Conservation (phyloP, 345 rosid species). For the Viola odorata region DNA sequence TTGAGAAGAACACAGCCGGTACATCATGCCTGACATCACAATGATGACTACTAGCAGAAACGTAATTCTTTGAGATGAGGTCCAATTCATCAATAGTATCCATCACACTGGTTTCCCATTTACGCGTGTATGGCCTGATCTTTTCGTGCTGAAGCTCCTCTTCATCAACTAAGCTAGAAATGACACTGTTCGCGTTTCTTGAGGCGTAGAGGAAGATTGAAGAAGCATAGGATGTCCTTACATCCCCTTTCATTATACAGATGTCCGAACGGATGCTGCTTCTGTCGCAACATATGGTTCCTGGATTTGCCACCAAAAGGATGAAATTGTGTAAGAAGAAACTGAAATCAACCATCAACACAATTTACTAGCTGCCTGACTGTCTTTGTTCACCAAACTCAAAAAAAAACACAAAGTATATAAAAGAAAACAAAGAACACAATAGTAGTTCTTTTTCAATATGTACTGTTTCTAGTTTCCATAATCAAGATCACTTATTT, state of each 20-base stretch:
- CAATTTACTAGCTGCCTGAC: background rate
- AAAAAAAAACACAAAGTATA: background rate
- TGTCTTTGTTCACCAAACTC: background rate
- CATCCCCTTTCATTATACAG: constrained; percentile 74
- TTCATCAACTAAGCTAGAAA: constrained; percentile 13
- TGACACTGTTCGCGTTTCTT: constrained; percentile 8
- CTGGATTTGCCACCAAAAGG: constrained; percentile 33
- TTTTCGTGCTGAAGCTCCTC: constrained; percentile 38
- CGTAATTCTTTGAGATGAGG: constrained; percentile 36
- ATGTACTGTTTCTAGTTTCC: background rate
- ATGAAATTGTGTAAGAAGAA: background rate
- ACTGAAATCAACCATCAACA: background rate
- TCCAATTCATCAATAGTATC: constrained; percentile 56
- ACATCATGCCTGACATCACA: constrained; percentile 64
- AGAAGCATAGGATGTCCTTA: constrained; percentile 55
- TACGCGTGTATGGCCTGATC: constrained; percentile 76
- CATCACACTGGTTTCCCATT: constrained; percentile 81
- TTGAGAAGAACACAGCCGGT: constrained; percentile 74
- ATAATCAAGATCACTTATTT: background rate
- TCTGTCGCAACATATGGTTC: constrained; percentile 73
- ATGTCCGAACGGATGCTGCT: constrained; percentile 55
- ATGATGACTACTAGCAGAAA: constrained; percentile 7
- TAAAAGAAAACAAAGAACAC: no score
- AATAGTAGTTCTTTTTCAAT: no score
- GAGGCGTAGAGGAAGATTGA: constrained; percentile 55